Percentiles rank a stretch among this genome's conserved stretches.
phyloP scores from a whole-genome alignment of 768 basidiomycete species.

The Mycena pura region DNA sequence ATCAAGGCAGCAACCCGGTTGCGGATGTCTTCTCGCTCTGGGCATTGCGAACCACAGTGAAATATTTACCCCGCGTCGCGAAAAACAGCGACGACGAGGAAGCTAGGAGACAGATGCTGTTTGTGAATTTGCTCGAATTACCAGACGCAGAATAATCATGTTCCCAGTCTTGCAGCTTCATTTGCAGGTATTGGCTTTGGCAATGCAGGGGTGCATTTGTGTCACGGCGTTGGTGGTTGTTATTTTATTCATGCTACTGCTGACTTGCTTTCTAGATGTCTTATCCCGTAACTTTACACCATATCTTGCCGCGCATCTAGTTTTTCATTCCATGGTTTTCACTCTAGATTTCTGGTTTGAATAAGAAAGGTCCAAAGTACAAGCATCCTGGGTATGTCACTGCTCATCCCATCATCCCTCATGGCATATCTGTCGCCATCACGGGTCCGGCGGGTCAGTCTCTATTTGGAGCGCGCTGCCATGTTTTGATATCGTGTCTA shows the following conservation, averaged over 20 bases:
- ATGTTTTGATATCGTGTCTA: constrained; percentile 26
- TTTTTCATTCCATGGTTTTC: not conserved
- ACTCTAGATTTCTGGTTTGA: constrained; percentile 84
- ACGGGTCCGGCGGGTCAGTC: constrained; percentile 81
- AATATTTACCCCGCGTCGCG: constrained; percentile 87
- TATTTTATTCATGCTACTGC: not conserved
- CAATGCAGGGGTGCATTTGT: constrained; percentile 90
- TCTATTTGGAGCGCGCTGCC: constrained; percentile 16
- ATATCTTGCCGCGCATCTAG: no score
- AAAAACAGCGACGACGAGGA: constrained; percentile 80
- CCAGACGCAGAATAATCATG: not conserved
- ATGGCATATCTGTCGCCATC: constrained; percentile 89
- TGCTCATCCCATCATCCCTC: constrained; percentile 91
- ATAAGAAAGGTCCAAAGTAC: constrained; percentile 93
- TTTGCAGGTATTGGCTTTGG: constrained; percentile 97
- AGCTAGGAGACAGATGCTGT: constrained; percentile 93
- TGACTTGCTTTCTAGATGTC: constrained; percentile 18
- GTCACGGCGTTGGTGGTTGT: constrained; percentile 71
- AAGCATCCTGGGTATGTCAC: constrained; percentile 89
- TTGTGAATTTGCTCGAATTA: constrained; percentile 30
- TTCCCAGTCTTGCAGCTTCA: constrained; percentile 79
- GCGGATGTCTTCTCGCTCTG: constrained; percentile 96
- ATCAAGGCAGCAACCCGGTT: constrained; percentile 93
- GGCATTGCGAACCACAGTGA: constrained; percentile 89
- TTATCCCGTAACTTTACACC: constrained; percentile 27